A percentile compares a stretch with the other conserved stretches of the same genome.
Evolutionary conservation across 495 filamentous ascomycete genomes (phyloP).

Genomic region (Cenococcum geophilum): DNA sequence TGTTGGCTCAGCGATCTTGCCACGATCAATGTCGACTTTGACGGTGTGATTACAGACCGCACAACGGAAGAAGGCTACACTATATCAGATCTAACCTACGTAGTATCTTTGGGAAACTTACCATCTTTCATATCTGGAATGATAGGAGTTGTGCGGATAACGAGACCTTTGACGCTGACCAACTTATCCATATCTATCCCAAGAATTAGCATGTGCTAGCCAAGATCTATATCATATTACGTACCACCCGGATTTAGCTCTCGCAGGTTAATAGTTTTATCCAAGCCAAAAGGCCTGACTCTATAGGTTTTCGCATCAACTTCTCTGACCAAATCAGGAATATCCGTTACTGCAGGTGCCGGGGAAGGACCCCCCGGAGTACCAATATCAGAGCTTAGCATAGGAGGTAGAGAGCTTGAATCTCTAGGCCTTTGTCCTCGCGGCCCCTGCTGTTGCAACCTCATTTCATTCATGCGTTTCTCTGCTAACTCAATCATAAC

Average conservation of each 20-base stretch:
- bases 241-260: slow-evolving; percentile 82
- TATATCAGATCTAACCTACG: slow-evolving; percentile 4
- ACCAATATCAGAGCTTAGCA: slow-evolving; percentile 65
- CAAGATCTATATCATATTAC: slow-evolving; percentile 12
- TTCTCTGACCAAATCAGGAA: slow-evolving; percentile 55
- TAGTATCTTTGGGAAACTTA: slow-evolving; percentile 30
- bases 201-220: not conserved
- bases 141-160: slow-evolving; percentile 90
- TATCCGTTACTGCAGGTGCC: slow-evolving; percentile 32
- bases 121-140: slow-evolving; percentile 97
- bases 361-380: slow-evolving; percentile 34
- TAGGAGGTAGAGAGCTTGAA: slow-evolving; percentile 64
- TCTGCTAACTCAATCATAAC: slow-evolving; percentile 84
- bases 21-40: slow-evolving; percentile 85
- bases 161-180: slow-evolving; percentile 90
- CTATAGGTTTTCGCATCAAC: slow-evolving; percentile 72
- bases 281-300: slow-evolving; percentile 84
- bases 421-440: slow-evolving; percentile 39
- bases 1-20: slow-evolving; percentile 92
- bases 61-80: slow-evolving; percentile 74
- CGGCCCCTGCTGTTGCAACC: slow-evolving; percentile 46
- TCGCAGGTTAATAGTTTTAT: slow-evolving; percentile 81
- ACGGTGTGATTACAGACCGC: slow-evolving; percentile 85
- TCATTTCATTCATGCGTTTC: slow-evolving; percentile 67
- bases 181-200: slow-evolving; percentile 84